A percentile compares a stretch with the other conserved stretches of the same genome.
Evolutionary conservation across 371 early-diverging fungal species (phyloP).

Genomic region (Apophysomyces sp.): DNA sequence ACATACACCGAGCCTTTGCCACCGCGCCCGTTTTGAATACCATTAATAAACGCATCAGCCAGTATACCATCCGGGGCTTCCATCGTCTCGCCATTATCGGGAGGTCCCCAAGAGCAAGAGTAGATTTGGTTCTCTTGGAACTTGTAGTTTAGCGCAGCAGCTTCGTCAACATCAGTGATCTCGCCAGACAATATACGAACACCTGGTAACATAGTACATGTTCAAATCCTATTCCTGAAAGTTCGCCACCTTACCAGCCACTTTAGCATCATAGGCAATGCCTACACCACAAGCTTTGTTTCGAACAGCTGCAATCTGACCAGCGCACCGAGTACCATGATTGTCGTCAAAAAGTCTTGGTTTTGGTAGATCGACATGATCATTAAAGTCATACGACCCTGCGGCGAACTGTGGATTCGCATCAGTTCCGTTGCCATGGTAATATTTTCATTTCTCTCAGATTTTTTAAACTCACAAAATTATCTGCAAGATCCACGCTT

Average conservation of each 20-base stretch:
- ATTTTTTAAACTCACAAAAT: conserved; percentile 77
- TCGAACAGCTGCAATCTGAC: conserved; percentile 89
- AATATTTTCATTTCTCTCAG: no score
- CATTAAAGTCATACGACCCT: conserved; percentile 95
- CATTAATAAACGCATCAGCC: conserved; percentile 79
- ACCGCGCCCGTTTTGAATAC: conserved; percentile 79
- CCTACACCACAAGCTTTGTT: conserved; percentile 97
- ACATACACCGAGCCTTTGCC: conserved; percentile 91
- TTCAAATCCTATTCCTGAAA: background rate
- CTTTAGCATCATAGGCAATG: conserved; percentile 85
- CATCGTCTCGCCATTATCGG: conserved; percentile 87
- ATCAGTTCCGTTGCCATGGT: background rate
- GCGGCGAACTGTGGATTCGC: conserved; percentile 57
- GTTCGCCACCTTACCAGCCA: conserved; percentile 62
- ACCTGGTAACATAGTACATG: conserved; percentile 36
- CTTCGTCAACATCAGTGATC: conserved; percentile 90
- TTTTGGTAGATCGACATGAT: conserved; percentile 70
- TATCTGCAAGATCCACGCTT: conserved; percentile 80
- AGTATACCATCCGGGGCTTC: conserved; percentile 86
- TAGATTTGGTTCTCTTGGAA: conserved; percentile 90
- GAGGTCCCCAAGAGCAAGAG: conserved; percentile 96
- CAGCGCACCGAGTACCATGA: conserved; percentile 98
- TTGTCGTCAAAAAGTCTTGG: conserved; percentile 80
- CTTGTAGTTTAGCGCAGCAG: conserved; percentile 83
- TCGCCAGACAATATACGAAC: conserved; percentile 89